Evolutionary conservation across 2,329 filamentous ascomycete species (phyloP).

Genomic region (Arachnomyces sp.): DNA sequence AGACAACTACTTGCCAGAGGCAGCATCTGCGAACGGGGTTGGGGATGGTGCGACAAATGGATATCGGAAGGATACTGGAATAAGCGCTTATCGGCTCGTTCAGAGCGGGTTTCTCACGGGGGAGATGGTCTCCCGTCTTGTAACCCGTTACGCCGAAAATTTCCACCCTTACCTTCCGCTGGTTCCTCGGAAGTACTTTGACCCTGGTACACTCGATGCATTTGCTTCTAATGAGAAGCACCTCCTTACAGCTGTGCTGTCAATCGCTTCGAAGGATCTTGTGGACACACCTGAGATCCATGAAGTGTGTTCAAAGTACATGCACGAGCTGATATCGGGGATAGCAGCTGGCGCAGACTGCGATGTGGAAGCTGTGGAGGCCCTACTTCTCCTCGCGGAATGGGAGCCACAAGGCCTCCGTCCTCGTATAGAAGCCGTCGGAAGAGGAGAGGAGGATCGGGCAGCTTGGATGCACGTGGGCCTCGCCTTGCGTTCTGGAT

Average conservation of each 20-base stretch:
- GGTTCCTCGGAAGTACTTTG: conserved; percentile 53
- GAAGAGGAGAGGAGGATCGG: conserved; percentile 63
- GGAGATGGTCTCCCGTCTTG: conserved; percentile 44
- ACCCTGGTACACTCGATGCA: conserved; percentile 44
- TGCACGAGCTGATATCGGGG: conserved; percentile 59
- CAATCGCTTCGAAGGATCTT: conserved; percentile 64
- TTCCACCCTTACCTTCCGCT: conserved; percentile 65
- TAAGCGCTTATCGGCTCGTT: conserved; percentile 35
- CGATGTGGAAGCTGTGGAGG: conserved; percentile 63
- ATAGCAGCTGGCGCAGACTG: conserved; percentile 59
- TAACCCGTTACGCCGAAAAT: conserved; percentile 53
- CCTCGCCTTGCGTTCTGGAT: conserved; percentile 59
- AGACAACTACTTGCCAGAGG: conserved; percentile 17
- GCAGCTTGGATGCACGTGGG: conserved; percentile 73
- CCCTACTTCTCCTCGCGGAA: conserved; percentile 60
- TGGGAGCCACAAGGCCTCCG: conserved; percentile 62
- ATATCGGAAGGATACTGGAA: conserved; percentile 24
- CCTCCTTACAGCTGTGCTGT: conserved; percentile 60
- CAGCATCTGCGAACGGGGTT: conserved; percentile 19
- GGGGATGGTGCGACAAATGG: conserved; percentile 21
- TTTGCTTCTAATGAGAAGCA: conserved; percentile 56
- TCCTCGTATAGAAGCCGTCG: conserved; percentile 53
- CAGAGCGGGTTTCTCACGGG: conserved; percentile 39
- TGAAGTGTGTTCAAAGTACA: conserved; percentile 58
- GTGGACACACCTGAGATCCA: conserved; percentile 55